phyloP scores from a whole-genome alignment of 108 stramenopile genomes.

The Skeletonema menzelii region DNA sequence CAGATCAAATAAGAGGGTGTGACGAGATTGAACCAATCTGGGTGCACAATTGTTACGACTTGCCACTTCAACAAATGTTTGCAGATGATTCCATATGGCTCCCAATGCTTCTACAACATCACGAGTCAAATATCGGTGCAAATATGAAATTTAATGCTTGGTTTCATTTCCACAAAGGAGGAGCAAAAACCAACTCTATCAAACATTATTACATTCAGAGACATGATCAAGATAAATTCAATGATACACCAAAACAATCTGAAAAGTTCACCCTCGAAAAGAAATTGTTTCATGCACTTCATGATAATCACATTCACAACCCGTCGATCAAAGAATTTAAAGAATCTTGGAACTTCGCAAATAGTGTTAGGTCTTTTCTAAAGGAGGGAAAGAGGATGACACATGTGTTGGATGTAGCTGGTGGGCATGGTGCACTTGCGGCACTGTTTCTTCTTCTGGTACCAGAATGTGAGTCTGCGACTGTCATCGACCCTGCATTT shows the following conservation, averaged over 20 bases:
- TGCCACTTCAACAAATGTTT: conserved; percentile 83
- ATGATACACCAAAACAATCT: conserved; percentile 1
- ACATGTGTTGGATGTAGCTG: conserved; percentile 75
- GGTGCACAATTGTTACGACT: conserved; percentile 55
- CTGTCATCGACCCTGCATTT: conserved; percentile 66
- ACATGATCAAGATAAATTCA: neutral
- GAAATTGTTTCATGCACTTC: conserved; percentile 68
- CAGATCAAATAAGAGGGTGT: conserved; percentile 52
- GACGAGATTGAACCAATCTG: conserved; percentile 80
- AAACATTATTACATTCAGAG: conserved; percentile 62
- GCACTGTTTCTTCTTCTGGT: conserved; percentile 71
- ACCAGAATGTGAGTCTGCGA: conserved; percentile 42
- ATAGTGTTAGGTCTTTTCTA: conserved; percentile 54
- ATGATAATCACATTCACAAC: conserved; percentile 50
- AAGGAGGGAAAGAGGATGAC: conserved; percentile 30
- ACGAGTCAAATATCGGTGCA: neutral
- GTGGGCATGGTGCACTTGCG: conserved; percentile 81
- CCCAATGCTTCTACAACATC: conserved; percentile 43
- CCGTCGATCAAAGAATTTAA: conserved; percentile 77
- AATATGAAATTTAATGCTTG: conserved; percentile 55
- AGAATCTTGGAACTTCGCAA: conserved; percentile 70
- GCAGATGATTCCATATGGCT: conserved; percentile 83
- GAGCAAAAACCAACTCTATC: conserved; percentile 62
- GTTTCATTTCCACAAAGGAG: conserved; percentile 70
- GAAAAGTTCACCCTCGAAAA: conserved; percentile 50